Evolutionary conservation across 495 filamentous ascomycete genomes (phyloP), one percentile per base, ranked within the genome.

Genomic region (Cryomyces minteri): DNA sequence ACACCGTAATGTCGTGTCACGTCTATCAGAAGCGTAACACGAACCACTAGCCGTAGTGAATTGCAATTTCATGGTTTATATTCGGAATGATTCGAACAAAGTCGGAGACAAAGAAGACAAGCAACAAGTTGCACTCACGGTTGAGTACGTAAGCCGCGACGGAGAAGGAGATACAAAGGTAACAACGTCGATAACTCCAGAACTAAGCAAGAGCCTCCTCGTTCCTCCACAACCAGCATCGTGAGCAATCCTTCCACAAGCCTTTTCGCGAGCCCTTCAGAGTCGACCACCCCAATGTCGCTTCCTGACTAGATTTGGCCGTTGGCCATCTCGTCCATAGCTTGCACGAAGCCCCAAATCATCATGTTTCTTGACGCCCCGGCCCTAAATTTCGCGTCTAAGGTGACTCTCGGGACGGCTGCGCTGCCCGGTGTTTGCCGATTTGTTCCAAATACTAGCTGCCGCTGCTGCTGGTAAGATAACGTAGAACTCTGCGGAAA

Each of bases 291-390:
- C 12, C 7, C 43, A 32, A 30, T 37, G 31, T 37, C 39, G 38
- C 39, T 46, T 46, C 43, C 43, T 36, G 39, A 6, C 33, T 46
- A 46, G 36, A 46, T 34, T 34, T 37, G 32, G 31, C 43, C 43
- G 31, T 39, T 37, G 33, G n/a, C 43, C 43, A 46, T 46, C 31
- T 46, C 39, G 32, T 45, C 43, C 32, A 45, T 45, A 37, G 43
- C 31, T 32, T 45, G 43, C 36, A 45, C 43, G 43, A 45, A 45
- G 43, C 31, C 36, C 43, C 43, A 12, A 45, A 45, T 40, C 18
- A 44, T 30, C 42, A 32, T 46, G 33, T 39, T 46, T 5, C 43
- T 46, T 46, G 43, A 46, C 9, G 43, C 43, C 33, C 32, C 38
- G n/a, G 33, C 43, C 43, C 43, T 46, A 39, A 46, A 8, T 28